Evolutionary conservation across 1,284 basidiomycete species (phyloP).

Genomic region (Golubevia pallescens): DNA sequence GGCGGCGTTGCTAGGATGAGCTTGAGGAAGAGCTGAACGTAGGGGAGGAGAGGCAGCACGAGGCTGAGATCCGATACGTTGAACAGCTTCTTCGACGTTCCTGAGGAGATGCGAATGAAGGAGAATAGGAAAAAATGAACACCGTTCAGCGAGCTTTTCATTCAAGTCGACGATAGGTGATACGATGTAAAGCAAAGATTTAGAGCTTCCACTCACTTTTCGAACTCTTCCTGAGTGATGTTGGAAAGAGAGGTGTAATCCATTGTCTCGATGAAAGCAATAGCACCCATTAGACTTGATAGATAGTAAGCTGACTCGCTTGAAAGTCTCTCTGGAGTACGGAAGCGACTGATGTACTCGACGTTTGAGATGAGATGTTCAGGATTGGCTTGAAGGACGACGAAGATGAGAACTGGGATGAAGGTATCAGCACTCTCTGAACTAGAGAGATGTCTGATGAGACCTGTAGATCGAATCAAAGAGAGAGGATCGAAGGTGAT

Average conservation of each 20-base stretch:
- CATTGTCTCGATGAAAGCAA: conserved; percentile 95
- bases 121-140: too few relatives aligned
- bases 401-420: conserved; percentile 90
- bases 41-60: too few relatives aligned
- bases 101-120: too few relatives aligned
- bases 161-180: too few relatives aligned
- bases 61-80: neutral
- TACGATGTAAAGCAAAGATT: too few relatives aligned
- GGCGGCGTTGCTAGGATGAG: conserved; percentile 21
- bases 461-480: conserved; percentile 68
- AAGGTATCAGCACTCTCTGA: conserved; percentile 80
- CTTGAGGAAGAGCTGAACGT: conserved; percentile 3
- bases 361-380: conserved; percentile 91
- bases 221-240: conserved; percentile 91
- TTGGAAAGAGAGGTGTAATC: conserved; percentile 90
- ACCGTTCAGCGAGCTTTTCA: too few relatives aligned
- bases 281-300: conserved; percentile 83
- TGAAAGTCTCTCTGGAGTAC: conserved; percentile 84
- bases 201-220: too few relatives aligned
- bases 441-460: conserved; percentile 79
- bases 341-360: conserved; percentile 90
- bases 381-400: conserved; percentile 91
- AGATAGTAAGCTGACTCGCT: conserved; percentile 98
- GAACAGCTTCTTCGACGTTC: conserved; percentile 35
- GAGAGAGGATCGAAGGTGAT: neutral